A percentile compares a stretch with the other conserved stretches of the same genome.
Evolutionary conservation across 768 basidiomycete genomes (phyloP).

Genomic region (Hortiboletus flavorubellus): DNA sequence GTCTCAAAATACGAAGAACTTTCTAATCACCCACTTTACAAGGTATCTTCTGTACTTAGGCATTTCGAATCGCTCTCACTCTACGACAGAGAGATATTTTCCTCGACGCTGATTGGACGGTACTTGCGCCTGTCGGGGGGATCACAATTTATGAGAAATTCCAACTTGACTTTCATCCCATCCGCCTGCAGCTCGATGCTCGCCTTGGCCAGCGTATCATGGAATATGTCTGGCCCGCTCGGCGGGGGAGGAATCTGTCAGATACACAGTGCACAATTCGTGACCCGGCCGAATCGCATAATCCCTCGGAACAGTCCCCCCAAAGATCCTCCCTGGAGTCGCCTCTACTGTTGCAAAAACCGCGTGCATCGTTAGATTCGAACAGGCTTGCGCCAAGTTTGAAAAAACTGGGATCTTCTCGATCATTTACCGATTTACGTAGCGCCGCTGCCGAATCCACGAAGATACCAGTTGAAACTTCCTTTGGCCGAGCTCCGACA

Average conservation of each 20-base stretch:
- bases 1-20: slow-evolving; percentile 74
- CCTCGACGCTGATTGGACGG: slow-evolving; percentile 72
- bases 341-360: slow-evolving; percentile 34
- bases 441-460: slow-evolving; percentile 39
- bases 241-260: slow-evolving; percentile 35
- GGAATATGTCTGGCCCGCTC: slow-evolving; percentile 84
- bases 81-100: slow-evolving; percentile 62
- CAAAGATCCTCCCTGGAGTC: slow-evolving; percentile 52
- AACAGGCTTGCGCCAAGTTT: slow-evolving; percentile 38
- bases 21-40: slow-evolving; percentile 64
- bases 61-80: slow-evolving; percentile 4
- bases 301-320: slow-evolving; percentile 16
- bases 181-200: slow-evolving; percentile 84
- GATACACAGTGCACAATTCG: background rate
- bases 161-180: slow-evolving; percentile 77
- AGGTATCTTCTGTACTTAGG: slow-evolving; percentile 40
- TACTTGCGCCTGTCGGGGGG: slow-evolving; percentile 88
- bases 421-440: slow-evolving; percentile 70
- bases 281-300: slow-evolving; percentile 18
- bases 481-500: slow-evolving; percentile 7
- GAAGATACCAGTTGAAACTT: slow-evolving; percentile 12
- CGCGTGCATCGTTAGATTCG: slow-evolving; percentile 34
- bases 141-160: slow-evolving; percentile 87
- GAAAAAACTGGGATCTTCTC: slow-evolving; percentile 54
- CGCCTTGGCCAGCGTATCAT: slow-evolving; percentile 75